Conservation (phyloP, 192 early-diverging fungal genomes). For the Podochytrium sp. region DNA sequence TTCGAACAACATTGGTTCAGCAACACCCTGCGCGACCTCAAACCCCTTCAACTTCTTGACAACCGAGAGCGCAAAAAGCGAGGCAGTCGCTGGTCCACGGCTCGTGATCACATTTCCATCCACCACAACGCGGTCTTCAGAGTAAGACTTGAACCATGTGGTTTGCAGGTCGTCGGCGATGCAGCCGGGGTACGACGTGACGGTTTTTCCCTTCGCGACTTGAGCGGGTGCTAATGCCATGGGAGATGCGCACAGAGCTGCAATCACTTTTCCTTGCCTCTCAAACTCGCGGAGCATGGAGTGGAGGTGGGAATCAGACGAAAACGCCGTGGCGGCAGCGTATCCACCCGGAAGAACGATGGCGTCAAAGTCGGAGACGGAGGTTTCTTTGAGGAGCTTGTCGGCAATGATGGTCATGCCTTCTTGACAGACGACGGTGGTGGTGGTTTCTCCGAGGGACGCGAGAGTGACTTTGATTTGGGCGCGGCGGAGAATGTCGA, state of each 20-base stretch:
- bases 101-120: slow-evolving; percentile 64
- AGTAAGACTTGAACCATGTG: slow-evolving; percentile 45
- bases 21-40: slow-evolving; percentile 36
- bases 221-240: slow-evolving; percentile 57
- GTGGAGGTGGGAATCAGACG: no score
- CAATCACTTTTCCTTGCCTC: slow-evolving; percentile 60
- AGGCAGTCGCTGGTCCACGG: slow-evolving; percentile 81
- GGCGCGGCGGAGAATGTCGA: slow-evolving; percentile 72
- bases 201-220: slow-evolving; percentile 46
- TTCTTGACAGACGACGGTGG: slow-evolving; percentile 10
- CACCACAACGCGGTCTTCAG: slow-evolving; percentile 76
- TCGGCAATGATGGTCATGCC: not conserved
- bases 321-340: slow-evolving; percentile 63
- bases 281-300: no score
- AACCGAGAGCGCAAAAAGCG: slow-evolving; percentile 78
- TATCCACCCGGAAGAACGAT: slow-evolving; percentile 78
- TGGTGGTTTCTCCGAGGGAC: not conserved
- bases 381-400: not conserved
- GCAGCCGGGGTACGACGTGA: slow-evolving; percentile 70
- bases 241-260: slow-evolving; percentile 76
- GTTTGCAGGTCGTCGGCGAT: slow-evolving; percentile 46
- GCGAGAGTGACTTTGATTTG: slow-evolving; percentile 39
- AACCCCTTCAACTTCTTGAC: slow-evolving; percentile 56
- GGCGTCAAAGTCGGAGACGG: slow-evolving; percentile 47
- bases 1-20: slow-evolving; percentile 1